These are phyloP conservation scores for Solanum tarijense DNA, from an alignment of 257 asterid genomes.

Conservation along the genomic window DNA sequence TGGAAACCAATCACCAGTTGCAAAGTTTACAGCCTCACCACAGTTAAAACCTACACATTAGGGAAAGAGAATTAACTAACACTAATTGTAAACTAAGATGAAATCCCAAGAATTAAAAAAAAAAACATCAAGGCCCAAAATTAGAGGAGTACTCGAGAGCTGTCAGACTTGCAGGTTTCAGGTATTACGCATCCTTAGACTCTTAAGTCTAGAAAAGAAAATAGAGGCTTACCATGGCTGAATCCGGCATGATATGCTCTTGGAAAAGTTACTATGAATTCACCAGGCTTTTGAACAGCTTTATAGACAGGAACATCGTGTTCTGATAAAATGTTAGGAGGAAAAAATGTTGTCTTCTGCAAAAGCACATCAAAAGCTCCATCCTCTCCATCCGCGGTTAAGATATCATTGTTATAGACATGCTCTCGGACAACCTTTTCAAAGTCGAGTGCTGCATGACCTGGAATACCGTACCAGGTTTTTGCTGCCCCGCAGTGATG, in stretches of 20 bases:
- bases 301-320: conserved; percentile 81
- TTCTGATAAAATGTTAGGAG: conserved; percentile 70
- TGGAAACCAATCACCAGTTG: conserved; percentile 95
- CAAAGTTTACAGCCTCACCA: conserved; percentile 98
- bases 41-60: conserved; percentile 72
- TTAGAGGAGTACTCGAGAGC: not conserved
- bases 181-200: not conserved
- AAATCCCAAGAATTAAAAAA: not conserved
- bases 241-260: conserved; percentile 98
- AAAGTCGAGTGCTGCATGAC: conserved; percentile 76
- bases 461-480: conserved; percentile 98
- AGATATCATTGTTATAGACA: conserved; percentile 62
- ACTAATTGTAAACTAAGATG: not conserved
- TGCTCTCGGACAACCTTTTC: conserved; percentile 76
- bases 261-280: conserved; percentile 82
- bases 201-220: not conserved
- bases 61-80: not conserved
- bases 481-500: conserved; percentile 99
- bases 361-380: conserved; percentile 93
- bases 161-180: not conserved
- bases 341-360: conserved; percentile 92
- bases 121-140: not conserved
- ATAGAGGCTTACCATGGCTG: conserved; percentile 62
- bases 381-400: conserved; percentile 78
- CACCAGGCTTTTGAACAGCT: conserved; percentile 98